Evolutionary conservation across 208 protist species (phyloP).

Genomic region (Dictyostelium gargantuum): DNA sequence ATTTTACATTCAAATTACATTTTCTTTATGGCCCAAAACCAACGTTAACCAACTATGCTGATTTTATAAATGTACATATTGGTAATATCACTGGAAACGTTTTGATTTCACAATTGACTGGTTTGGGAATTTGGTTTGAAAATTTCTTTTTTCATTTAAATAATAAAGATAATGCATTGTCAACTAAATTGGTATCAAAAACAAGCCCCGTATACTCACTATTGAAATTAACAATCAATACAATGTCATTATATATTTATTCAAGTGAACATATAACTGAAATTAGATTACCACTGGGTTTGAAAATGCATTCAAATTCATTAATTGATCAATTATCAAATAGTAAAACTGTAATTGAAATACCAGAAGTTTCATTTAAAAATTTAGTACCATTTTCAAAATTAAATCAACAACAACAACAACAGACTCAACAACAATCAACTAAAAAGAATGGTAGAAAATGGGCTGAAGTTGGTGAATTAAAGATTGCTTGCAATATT

Average conservation of each 20-base stretch:
- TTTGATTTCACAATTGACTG: slow-evolving; percentile 4
- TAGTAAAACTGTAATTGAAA: background rate
- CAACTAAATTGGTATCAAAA: slow-evolving; percentile 32
- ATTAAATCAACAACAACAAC: background rate
- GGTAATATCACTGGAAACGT: slow-evolving; percentile 49
- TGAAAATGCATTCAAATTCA: slow-evolving; percentile 34
- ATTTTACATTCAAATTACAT: slow-evolving; percentile 62
- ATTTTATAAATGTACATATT: slow-evolving; percentile 58
- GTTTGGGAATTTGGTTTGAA: slow-evolving; percentile 44
- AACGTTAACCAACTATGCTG: background rate
- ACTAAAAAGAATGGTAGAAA: background rate
- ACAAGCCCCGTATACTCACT: slow-evolving; percentile 26
- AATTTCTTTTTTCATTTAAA: slow-evolving; percentile 53
- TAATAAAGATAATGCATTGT: slow-evolving; percentile 65
- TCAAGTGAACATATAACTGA: slow-evolving; percentile 38
- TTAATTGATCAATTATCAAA: slow-evolving; percentile 56
- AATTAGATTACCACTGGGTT: background rate
- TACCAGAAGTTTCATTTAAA: slow-evolving; percentile 58
- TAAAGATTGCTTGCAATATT: background rate
- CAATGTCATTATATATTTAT: slow-evolving; percentile 46
- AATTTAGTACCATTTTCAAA: slow-evolving; percentile 29
- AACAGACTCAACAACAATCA: background rate
- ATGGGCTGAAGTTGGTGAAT: slow-evolving; percentile 64
- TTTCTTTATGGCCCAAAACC: slow-evolving; percentile 53
- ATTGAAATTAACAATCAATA: slow-evolving; percentile 14